Evolutionary conservation across 1,284 basidiomycete genomes (phyloP).

Genomic region (Tylopilus orsonianus): DNA sequence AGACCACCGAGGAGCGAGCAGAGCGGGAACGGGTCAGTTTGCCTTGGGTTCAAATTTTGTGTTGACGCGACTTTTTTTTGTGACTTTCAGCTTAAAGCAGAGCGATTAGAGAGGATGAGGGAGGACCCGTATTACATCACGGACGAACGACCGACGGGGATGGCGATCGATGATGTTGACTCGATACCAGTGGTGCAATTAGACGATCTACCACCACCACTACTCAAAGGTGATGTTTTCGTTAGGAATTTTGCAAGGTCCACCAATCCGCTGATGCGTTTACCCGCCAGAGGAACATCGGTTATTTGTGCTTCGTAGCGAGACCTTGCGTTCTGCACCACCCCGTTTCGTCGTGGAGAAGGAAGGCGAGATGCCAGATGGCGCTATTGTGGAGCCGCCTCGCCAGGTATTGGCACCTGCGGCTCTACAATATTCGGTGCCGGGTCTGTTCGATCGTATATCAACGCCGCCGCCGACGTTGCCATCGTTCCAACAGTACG

Average conservation of each 20-base stretch:
- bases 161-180: slow-evolving; percentile 66
- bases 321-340: slow-evolving; percentile 32
- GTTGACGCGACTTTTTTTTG: neutral
- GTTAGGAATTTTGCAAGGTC: neutral
- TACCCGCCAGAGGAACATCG: slow-evolving; percentile 31
- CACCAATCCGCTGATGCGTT: slow-evolving; percentile 17
- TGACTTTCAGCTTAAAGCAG: slow-evolving; percentile 62
- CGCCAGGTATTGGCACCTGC: slow-evolving; percentile 27
- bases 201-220: slow-evolving; percentile 59
- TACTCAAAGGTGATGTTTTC: slow-evolving; percentile 32
- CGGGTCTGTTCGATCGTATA: slow-evolving; percentile 35
- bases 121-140: slow-evolving; percentile 90
- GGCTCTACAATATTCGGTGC: slow-evolving; percentile 20
- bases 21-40: slow-evolving; percentile 58
- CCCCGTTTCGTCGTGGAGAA: slow-evolving; percentile 64
- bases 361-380: slow-evolving; percentile 83
- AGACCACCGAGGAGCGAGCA: slow-evolving; percentile 56
- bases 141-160: slow-evolving; percentile 51
- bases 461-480: slow-evolving; percentile 39
- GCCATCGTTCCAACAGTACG: slow-evolving; percentile 62
- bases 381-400: slow-evolving; percentile 36
- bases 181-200: slow-evolving; percentile 82
- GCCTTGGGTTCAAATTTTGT: neutral
- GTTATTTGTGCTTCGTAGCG: slow-evolving; percentile 41
- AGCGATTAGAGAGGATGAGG: slow-evolving; percentile 67